Percentiles rank a stretch among this genome's conserved stretches.
phyloP scores from a whole-genome alignment of 148 eudicot genomes.

The Amaranthus hypochondriacus region DNA sequence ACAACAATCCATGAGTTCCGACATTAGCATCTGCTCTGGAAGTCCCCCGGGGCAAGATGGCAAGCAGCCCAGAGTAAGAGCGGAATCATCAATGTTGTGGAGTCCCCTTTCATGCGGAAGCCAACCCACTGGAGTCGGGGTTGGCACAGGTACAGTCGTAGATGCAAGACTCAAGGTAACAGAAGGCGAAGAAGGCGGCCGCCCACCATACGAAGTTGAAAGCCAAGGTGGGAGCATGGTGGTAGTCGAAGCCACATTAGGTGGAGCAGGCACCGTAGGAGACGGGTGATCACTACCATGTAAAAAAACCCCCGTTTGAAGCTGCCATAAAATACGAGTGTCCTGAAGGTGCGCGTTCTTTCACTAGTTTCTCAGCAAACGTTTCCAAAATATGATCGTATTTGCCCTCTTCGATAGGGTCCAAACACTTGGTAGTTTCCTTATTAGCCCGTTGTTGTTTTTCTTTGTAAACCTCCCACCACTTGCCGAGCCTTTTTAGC shows the following conservation, averaged over 20 bases:
- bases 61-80: constrained; percentile 24
- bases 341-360: constrained; percentile 33
- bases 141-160: constrained; percentile 32
- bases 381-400: constrained; percentile 67
- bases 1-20: constrained; percentile 62
- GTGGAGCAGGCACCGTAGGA: constrained; percentile 27
- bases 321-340: constrained; percentile 45
- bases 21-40: constrained; percentile 34
- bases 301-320: constrained; percentile 42
- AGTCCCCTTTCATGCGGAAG: constrained; percentile 45
- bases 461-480: constrained; percentile 95
- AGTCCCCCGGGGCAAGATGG: constrained; percentile 16
- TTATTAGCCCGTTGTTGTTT: constrained; percentile 64
- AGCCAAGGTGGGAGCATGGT: constrained; percentile 75
- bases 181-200: constrained; percentile 62
- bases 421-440: constrained; percentile 39
- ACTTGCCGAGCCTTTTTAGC: constrained; percentile 67
- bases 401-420: constrained; percentile 59
- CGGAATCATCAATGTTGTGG: constrained; percentile 17
- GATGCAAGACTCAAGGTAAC: constrained; percentile 76
- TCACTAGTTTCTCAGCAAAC: constrained; percentile 79
- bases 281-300: constrained; percentile 34
- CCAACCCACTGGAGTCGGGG: constrained; percentile 39
- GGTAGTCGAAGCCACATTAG: constrained; percentile 9
- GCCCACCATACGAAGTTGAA: constrained; percentile 37